Conservation (phyloP, 768 basidiomycete genomes). For the Collybia mongolica region DNA sequence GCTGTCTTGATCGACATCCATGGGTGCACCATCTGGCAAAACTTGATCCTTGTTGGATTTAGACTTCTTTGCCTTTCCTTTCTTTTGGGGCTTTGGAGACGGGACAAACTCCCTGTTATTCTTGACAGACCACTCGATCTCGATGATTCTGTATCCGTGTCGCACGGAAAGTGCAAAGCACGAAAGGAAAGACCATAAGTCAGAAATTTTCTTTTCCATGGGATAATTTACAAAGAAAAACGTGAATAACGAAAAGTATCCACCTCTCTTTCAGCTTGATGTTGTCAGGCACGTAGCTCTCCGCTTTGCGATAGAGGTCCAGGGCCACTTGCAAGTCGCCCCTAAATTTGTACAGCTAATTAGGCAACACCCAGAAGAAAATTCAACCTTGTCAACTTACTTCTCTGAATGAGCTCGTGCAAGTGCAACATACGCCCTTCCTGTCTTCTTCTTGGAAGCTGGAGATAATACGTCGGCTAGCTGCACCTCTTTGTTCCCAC, state of each 20-base stretch:
- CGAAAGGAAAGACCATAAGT: slow-evolving; percentile 33
- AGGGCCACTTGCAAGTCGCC: slow-evolving; percentile 80
- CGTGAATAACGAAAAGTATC: slow-evolving; percentile 68
- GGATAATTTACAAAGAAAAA: slow-evolving; percentile 59
- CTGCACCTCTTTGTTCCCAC: slow-evolving; percentile 57
- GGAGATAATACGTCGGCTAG: slow-evolving; percentile 67
- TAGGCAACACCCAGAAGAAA: slow-evolving; percentile 1
- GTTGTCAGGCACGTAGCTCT: slow-evolving; percentile 84
- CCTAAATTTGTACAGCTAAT: slow-evolving; percentile 32
- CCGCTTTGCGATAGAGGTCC: slow-evolving; percentile 80
- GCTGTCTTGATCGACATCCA: slow-evolving; percentile 25
- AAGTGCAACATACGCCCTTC: slow-evolving; percentile 79
- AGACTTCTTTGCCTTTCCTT: slow-evolving; percentile 32
- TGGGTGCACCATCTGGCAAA: slow-evolving; percentile 21
- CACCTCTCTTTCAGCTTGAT: slow-evolving; percentile 85
- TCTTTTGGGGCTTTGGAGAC: slow-evolving; percentile 47
- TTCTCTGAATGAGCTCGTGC: slow-evolving; percentile 81
- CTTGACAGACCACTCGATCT: slow-evolving; percentile 78
- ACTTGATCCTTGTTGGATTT: slow-evolving; percentile 21
- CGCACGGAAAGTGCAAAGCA: slow-evolving; percentile 25
- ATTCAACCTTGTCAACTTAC: slow-evolving; percentile 41
- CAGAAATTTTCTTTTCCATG: slow-evolving; percentile 37
- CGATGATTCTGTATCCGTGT: slow-evolving; percentile 64
- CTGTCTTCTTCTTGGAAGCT: slow-evolving; percentile 77
- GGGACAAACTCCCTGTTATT: slow-evolving; percentile 59